These are phyloP conservation scores for Rhizodiscina lignyota DNA, from an alignment of 495 filamentous ascomycete genomes.

Conservation along the genomic window DNA sequence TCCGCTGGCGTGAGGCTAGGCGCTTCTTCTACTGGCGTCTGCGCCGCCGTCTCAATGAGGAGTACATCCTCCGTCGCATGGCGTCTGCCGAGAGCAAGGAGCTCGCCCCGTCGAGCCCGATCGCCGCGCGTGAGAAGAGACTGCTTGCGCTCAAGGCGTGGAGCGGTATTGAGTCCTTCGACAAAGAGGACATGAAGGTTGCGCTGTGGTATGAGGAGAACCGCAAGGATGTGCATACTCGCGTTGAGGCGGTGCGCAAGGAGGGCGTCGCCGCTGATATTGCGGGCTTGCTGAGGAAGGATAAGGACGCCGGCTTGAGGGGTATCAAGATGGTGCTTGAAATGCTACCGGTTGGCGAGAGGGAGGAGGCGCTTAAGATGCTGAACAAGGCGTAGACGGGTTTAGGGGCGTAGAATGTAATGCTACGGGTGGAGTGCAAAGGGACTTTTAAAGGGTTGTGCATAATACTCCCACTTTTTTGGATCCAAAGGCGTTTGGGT, in stretches of 20 bases:
- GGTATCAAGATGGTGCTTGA: conserved; percentile 72
- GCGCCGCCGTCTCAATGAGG: conserved; percentile 89
- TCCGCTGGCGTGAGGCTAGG: conserved; percentile 77
- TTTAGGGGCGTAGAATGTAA: no score
- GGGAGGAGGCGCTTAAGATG: conserved; percentile 67
- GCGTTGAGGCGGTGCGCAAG: conserved; percentile 63
- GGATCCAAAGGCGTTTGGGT: no score
- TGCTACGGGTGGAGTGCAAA: no score
- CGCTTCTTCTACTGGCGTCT: conserved; percentile 99
- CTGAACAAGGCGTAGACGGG: conserved; percentile 16
- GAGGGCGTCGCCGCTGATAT: conserved; percentile 68
- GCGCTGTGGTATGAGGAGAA: conserved; percentile 98
- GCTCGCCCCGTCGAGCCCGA: conserved; percentile 19
- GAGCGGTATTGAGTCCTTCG: conserved; percentile 56
- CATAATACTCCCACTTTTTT: no score
- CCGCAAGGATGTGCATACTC: conserved; percentile 56
- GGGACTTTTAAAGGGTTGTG: no score
- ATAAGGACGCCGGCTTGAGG: conserved; percentile 66
- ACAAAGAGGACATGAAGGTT: conserved; percentile 62
- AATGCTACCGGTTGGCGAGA: conserved; percentile 73
- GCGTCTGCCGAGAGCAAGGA: conserved; percentile 30
- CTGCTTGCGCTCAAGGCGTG: conserved; percentile 59
- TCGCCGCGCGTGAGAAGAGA: conserved; percentile 40
- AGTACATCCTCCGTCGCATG: conserved; percentile 86
- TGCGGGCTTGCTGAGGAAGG: conserved; percentile 53